A percentile compares a stretch with the other conserved stretches of the same genome.
phyloP scores from a whole-genome alignment of 495 filamentous ascomycete genomes.

The Aspergillus homomorphus region DNA sequence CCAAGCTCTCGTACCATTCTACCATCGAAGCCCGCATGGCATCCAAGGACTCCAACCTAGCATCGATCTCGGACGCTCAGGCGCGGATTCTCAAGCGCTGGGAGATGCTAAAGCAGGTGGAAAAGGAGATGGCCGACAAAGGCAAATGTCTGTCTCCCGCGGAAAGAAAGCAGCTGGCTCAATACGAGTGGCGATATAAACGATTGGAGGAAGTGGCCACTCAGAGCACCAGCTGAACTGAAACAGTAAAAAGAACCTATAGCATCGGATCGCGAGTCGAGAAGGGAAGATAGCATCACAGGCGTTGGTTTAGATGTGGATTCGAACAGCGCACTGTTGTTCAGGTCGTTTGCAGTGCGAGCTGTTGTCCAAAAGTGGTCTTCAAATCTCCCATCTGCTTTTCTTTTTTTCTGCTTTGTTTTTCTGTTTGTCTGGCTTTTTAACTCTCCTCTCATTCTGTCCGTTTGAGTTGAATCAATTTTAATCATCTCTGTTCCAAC shows the following conservation, averaged over 20 bases:
- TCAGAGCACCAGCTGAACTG: conserved; percentile 11
- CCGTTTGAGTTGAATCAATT: neutral
- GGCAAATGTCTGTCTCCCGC: conserved; percentile 31
- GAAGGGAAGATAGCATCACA: conserved; percentile 25
- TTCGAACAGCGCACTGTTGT: conserved; percentile 11
- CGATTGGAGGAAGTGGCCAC: conserved; percentile 36
- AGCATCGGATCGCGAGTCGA: neutral
- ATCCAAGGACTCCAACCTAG: conserved; percentile 34
- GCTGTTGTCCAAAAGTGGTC: neutral
- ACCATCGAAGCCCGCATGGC: conserved; percentile 40
- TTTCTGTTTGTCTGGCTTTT: conserved; percentile 1
- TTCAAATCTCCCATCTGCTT: neutral
- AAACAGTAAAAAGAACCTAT: conserved; percentile 8
- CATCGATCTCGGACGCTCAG: conserved; percentile 38
- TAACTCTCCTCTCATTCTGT: conserved; percentile 6
- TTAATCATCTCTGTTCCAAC: neutral
- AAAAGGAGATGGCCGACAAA: conserved; percentile 37
- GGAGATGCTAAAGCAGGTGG: conserved; percentile 38
- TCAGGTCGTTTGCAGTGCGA: neutral
- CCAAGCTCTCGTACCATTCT: conserved; percentile 38
- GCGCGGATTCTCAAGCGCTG: conserved; percentile 37
- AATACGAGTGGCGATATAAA: conserved; percentile 42
- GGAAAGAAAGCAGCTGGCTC: conserved; percentile 36
- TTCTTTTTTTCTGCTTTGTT: neutral
- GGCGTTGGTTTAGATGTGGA: conserved; percentile 33